These are phyloP conservation scores for Chlorella vulgaris DNA, from an alignment of 139 green algal species.

Conservation along the genomic window DNA sequence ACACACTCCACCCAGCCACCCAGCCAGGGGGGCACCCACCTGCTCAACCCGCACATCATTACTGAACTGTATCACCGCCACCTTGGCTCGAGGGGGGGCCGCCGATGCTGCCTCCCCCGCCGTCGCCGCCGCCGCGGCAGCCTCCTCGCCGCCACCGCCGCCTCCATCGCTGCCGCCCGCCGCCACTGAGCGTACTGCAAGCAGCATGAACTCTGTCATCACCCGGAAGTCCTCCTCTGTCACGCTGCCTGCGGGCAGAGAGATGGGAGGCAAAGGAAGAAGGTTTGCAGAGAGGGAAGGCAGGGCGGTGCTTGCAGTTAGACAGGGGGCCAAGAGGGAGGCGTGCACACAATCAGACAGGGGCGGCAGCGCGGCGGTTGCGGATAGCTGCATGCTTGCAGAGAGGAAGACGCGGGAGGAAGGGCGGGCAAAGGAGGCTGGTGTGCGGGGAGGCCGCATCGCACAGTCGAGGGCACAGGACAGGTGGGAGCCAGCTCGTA, in stretches of 20 bases:
- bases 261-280: neutral
- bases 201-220: constrained; percentile 43
- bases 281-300: neutral
- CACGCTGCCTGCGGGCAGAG: neutral
- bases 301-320: neutral
- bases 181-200: neutral
- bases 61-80: constrained; percentile 70
- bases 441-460: no score
- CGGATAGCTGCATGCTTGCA: no score
- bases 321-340: neutral
- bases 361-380: no score
- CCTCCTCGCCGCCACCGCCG: neutral
- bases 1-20: neutral
- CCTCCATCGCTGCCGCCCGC: neutral
- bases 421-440: no score
- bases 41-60: constrained; percentile 70
- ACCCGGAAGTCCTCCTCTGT: constrained; percentile 44
- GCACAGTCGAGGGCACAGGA: no score
- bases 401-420: no score
- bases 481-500: no score
- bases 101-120: neutral
- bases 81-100: constrained; percentile 11
- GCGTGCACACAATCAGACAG: neutral
- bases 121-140: neutral
- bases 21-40: neutral